phyloP scores from a whole-genome alignment of 2,329 filamentous ascomycete genomes.

The Nemania serpens region DNA sequence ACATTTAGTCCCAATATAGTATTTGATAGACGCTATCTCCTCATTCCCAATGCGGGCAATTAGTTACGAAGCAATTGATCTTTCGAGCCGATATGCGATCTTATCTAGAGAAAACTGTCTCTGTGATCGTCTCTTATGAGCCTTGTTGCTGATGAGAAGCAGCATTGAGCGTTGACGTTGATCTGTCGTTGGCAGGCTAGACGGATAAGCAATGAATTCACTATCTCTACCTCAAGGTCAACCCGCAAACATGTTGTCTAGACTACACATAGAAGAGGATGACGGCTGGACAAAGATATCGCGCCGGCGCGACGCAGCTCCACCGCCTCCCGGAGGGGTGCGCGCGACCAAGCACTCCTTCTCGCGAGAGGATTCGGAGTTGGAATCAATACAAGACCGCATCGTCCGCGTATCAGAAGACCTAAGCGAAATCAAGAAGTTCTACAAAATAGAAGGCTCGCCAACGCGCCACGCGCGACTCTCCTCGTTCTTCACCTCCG shows the following conservation, averaged over 20 bases:
- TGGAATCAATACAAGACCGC: slow-evolving; percentile 41
- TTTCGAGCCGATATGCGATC: no score
- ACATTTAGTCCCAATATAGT: no score
- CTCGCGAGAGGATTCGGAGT: neutral
- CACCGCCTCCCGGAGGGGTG: neutral
- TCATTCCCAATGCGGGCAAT: no score
- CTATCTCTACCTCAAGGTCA: no score
- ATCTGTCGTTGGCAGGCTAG: neutral
- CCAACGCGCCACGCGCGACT: slow-evolving; percentile 46
- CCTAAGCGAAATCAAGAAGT: slow-evolving; percentile 51
- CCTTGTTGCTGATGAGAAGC: neutral
- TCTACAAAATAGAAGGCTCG: slow-evolving; percentile 56
- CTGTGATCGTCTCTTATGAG: neutral
- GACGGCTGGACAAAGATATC: slow-evolving; percentile 23
- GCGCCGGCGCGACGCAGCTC: neutral
- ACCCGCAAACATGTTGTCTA: neutral
- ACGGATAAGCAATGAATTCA: neutral
- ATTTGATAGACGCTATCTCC: no score
- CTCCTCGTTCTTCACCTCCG: slow-evolving; percentile 46
- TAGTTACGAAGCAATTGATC: no score
- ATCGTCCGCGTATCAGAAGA: slow-evolving; percentile 52
- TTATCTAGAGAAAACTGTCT: neutral
- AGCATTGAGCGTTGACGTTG: neutral
- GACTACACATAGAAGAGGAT: slow-evolving; percentile 7
- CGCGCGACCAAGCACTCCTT: neutral